Conservation (phyloP, 1,284 basidiomycete species). For the Cutaneotrichosporon mucoides region DNA sequence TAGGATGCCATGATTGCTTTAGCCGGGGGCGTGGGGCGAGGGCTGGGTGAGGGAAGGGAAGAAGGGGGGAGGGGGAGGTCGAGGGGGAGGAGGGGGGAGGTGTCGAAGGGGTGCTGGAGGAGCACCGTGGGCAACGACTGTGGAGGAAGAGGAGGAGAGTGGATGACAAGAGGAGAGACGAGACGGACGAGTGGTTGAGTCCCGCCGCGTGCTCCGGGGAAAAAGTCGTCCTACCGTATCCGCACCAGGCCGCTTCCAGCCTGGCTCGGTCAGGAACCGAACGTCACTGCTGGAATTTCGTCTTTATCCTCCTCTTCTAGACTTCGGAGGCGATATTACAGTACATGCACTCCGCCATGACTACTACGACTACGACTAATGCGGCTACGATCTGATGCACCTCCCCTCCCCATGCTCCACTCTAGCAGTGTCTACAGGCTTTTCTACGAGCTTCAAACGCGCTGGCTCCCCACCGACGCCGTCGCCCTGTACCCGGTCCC, state of each 20-base stretch:
- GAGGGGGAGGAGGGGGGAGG: background rate
- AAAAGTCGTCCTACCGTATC: too few species aligned
- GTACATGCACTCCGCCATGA: constrained; percentile 1
- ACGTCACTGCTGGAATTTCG: too few species aligned
- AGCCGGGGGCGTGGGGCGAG: background rate
- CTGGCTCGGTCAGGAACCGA: too few species aligned
- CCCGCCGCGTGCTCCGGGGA: too few species aligned
- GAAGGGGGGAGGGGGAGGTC: too few species aligned
- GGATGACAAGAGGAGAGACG: background rate
- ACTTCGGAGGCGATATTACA: background rate
- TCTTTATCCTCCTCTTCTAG: too few species aligned
- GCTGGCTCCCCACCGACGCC: background rate
- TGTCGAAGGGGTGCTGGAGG: constrained; percentile 7
- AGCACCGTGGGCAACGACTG: background rate
- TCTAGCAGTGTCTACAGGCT: background rate
- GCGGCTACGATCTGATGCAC: background rate
- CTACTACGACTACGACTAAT: background rate
- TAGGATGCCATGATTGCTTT: constrained; percentile 15
- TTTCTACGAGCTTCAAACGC: background rate
- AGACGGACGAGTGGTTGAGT: background rate
- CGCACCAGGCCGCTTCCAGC: too few species aligned
- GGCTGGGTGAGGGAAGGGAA: background rate
- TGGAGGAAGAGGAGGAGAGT: background rate
- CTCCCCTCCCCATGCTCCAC: background rate
- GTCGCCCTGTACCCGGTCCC: background rate